Evolutionary conservation across 1,139 yeast genomes (phyloP).

Genomic region (Keqinozyma sinolaborantium): DNA sequence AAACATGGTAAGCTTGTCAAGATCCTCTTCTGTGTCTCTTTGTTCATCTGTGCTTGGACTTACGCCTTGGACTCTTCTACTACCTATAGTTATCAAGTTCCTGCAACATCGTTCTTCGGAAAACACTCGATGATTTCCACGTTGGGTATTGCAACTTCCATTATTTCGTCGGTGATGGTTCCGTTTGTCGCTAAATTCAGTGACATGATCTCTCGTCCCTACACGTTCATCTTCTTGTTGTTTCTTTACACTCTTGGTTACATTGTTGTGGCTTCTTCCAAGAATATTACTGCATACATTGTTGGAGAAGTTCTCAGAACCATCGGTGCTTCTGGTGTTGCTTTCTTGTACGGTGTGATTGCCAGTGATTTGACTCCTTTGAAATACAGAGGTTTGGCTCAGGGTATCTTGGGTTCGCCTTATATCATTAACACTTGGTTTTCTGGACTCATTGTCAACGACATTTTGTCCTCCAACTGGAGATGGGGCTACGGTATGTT

Average conservation of each 20-base stretch:
- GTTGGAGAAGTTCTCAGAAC: slow-evolving; percentile 24
- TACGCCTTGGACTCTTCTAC: slow-evolving; percentile 32
- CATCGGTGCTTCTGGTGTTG: slow-evolving; percentile 20
- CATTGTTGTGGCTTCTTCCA: slow-evolving; percentile 22
- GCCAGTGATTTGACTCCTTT: slow-evolving; percentile 29
- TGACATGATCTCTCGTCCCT: slow-evolving; percentile 26
- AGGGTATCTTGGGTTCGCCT: slow-evolving; percentile 21
- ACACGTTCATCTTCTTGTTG: slow-evolving; percentile 17
- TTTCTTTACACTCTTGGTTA: slow-evolving; percentile 21
- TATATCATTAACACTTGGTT: slow-evolving; percentile 28
- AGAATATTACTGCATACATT: slow-evolving; percentile 23
- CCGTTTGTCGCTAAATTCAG: slow-evolving; percentile 27
- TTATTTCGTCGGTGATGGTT: slow-evolving; percentile 21
- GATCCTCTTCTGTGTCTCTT: slow-evolving; percentile 9
- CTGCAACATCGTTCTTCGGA: slow-evolving; percentile 24
- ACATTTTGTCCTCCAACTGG: slow-evolving; percentile 24
- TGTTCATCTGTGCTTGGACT: slow-evolving; percentile 32
- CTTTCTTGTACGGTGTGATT: slow-evolving; percentile 16
- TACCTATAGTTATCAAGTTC: slow-evolving; percentile 23
- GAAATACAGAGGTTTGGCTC: slow-evolving; percentile 26
- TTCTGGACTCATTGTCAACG: slow-evolving; percentile 24
- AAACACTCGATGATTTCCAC: slow-evolving; percentile 31
- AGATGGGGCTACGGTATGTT: slow-evolving; percentile 38
- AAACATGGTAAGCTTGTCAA: slow-evolving; percentile 4
- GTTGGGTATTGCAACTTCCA: slow-evolving; percentile 21